These are phyloP conservation scores for Vigna nakashimae DNA, from an alignment of 306 rosid genomes.

Conservation along the genomic window DNA sequence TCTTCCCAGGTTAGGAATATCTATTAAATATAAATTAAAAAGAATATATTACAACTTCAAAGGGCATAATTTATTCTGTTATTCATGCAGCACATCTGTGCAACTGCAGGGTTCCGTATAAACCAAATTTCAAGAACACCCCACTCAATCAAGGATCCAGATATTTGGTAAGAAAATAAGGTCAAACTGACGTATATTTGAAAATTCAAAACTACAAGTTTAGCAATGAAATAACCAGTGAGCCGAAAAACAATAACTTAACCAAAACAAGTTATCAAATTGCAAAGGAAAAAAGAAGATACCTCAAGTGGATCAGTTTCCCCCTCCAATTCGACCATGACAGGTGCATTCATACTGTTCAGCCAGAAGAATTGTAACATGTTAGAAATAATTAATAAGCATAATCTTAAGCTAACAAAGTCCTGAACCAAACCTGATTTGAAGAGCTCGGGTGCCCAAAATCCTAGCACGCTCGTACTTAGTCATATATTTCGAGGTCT, in stretches of 20 bases:
- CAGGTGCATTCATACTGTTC: slow-evolving; percentile 96
- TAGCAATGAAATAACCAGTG: slow-evolving; percentile 6
- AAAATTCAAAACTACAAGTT: slow-evolving; percentile 28
- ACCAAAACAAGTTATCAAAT: neutral
- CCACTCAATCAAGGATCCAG: neutral
- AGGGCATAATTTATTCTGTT: neutral
- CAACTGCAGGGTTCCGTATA: slow-evolving; percentile 19
- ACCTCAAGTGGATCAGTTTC: slow-evolving; percentile 98
- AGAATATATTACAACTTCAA: neutral
- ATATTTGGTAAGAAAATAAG: neutral
- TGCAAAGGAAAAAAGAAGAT: neutral
- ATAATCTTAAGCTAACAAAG: neutral
- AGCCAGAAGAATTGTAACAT: slow-evolving; percentile 28
- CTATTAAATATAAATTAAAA: neutral
- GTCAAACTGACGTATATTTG: neutral
- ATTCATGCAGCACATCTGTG: neutral
- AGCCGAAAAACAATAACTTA: neutral
- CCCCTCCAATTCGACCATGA: slow-evolving; percentile 96
- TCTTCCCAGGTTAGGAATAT: slow-evolving; percentile 5
- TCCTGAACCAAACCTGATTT: slow-evolving; percentile 70
- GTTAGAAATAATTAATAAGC: neutral
- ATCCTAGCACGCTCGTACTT: slow-evolving; percentile 95
- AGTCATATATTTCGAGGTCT: slow-evolving; percentile 88
- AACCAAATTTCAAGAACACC: neutral
- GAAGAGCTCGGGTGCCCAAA: slow-evolving; percentile 95